Evolutionary conservation across 371 early-diverging fungal species (phyloP), one percentile per base, ranked within the genome.

Genomic region (Lichtheimia corymbifera): DNA sequence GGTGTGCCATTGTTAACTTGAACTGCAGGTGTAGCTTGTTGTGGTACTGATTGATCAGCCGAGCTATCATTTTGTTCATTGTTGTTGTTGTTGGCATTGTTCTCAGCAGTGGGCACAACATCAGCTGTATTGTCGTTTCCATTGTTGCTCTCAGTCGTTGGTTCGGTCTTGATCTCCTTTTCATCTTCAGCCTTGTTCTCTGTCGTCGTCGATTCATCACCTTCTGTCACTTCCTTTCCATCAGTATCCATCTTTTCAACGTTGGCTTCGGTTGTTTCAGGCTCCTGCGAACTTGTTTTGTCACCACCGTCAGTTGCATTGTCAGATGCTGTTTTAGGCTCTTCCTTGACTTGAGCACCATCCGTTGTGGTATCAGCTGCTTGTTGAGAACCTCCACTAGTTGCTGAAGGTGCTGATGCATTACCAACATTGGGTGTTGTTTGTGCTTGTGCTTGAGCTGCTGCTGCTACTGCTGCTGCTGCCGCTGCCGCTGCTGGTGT

Each of bases 1-100:
- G 70, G 41, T 35, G 55, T 61, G 54, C 68, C 55, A 64, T 20
- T 49, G 50, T 25, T 24, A 22, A 41, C 50, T 43, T 30, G 60
- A 24, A 24, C 55, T 59, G 59, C 50, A 17, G 58, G 44, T 15
- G 61, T 22, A 14, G n/a, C 41, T 56, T 17, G 12, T 27, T 54
- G 54, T 18, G 54, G 54, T 6, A 54, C 54, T 17, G 54, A 54
- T 22, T 54, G 27, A 43, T 35, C 60, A 30, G n/a, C 40, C 14
- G 45, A 43, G 17, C 7, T 42, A 11, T 62, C 57, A 44, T 53
- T 53, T 12, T 35, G 35, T 35, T 35, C 35, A 11, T 22, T 43
- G 44, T 62, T 53, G 18, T 62, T 53, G 18, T 7, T 22, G 2
- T 62, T 50, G 11, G 13, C 51, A 5, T 58, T 24, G 24, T 47